A percentile compares a stretch with the other conserved stretches of the same genome.
These are phyloP conservation scores for Drechmeria coniospora DNA, from an alignment of 2,329 filamentous ascomycete species.

Conservation along the genomic window DNA sequence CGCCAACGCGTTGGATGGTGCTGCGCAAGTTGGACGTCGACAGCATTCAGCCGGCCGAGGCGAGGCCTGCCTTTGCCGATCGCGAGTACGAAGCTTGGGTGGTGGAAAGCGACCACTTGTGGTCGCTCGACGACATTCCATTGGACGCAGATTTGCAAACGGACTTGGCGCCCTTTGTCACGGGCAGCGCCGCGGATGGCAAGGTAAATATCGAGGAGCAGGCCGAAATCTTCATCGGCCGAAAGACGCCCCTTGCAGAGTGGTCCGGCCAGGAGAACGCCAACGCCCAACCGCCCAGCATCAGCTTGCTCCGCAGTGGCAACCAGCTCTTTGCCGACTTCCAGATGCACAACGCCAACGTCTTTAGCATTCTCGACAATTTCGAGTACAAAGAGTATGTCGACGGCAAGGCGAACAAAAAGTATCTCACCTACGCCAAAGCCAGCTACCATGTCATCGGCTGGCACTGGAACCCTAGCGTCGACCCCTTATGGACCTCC, in stretches of 20 bases:
- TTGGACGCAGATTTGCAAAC: slow-evolving; percentile 18
- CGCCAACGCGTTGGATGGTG: slow-evolving; percentile 22
- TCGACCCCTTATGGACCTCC: slow-evolving; percentile 9
- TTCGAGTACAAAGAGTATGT: slow-evolving; percentile 20
- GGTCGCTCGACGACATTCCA: slow-evolving; percentile 16
- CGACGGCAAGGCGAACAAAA: slow-evolving; percentile 1
- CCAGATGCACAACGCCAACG: slow-evolving; percentile 23
- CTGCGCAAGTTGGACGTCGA: slow-evolving; percentile 14
- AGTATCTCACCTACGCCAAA: slow-evolving; percentile 11
- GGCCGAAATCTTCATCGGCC: slow-evolving; percentile 26
- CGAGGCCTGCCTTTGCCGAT: neutral
- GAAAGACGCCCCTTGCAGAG: slow-evolving; percentile 7
- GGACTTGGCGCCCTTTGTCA: slow-evolving; percentile 24
- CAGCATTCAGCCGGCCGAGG: slow-evolving; percentile 4
- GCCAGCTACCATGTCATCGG: slow-evolving; percentile 24
- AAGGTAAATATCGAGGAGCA: slow-evolving; percentile 16
- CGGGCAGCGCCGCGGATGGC: slow-evolving; percentile 2
- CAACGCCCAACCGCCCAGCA: neutral
- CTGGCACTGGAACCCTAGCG: slow-evolving; percentile 16
- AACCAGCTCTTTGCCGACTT: slow-evolving; percentile 27
- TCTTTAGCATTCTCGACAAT: slow-evolving; percentile 24
- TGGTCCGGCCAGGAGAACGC: slow-evolving; percentile 4
- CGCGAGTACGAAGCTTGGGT: slow-evolving; percentile 16
- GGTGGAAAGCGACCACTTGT: slow-evolving; percentile 21
- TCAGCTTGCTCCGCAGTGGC: slow-evolving; percentile 6